Evolutionary conservation across 106 monocot genomes (phyloP).

Genomic region (Dioscorea zingiberensis): DNA sequence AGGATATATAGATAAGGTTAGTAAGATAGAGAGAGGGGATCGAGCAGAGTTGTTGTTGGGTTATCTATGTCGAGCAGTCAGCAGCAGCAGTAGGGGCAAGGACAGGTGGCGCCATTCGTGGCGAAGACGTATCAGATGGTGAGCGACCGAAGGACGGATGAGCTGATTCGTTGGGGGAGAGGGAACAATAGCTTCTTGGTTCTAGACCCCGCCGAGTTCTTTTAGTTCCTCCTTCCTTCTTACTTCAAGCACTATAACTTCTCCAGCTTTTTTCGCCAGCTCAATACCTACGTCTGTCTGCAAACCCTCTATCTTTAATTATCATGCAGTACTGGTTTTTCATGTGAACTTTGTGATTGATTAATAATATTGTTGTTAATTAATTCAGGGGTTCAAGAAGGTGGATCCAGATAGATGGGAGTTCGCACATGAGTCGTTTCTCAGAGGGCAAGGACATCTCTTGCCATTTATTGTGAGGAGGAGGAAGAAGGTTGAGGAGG

Average conservation of each 20-base stretch:
- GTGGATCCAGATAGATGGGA: conserved; percentile 75
- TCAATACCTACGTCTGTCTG: conserved; percentile 55
- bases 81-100: background rate
- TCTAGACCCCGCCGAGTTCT: conserved; percentile 42
- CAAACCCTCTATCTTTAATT: no score
- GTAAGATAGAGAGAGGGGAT: background rate
- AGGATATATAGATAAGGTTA: background rate
- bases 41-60: background rate
- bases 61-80: conserved; percentile 4
- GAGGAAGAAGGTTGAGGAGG: conserved; percentile 13
- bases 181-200: conserved; percentile 61
- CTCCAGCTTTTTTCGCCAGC: conserved; percentile 90
- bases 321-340: no score
- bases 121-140: conserved; percentile 57
- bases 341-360: no score
- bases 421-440: conserved; percentile 67
- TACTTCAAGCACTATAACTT: conserved; percentile 95
- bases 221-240: conserved; percentile 51
- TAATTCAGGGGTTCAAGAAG: conserved; percentile 66
- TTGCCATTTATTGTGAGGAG: conserved; percentile 37
- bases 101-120: conserved; percentile 40
- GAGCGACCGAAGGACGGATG: conserved; percentile 34
- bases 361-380: background rate
- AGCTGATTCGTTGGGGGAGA: conserved; percentile 40
- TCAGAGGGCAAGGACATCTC: conserved; percentile 58